These are phyloP conservation scores for Ophiognomonia clavigignenti-juglandacearum DNA, from an alignment of 2,329 filamentous ascomycete species.

Conservation along the genomic window DNA sequence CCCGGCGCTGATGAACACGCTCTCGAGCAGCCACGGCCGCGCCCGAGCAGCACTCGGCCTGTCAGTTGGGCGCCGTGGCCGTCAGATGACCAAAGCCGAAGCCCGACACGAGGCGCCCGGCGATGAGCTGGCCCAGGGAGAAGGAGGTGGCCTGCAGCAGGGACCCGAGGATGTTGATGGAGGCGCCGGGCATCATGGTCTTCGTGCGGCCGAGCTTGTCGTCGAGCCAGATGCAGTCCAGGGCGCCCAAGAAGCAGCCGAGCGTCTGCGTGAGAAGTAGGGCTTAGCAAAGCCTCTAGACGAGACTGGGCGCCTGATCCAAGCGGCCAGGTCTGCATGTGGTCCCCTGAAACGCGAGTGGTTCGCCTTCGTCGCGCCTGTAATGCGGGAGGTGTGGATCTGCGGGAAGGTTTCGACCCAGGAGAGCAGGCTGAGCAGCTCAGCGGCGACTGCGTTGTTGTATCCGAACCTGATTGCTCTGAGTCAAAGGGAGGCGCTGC, in stretches of 20 bases:
- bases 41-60: slow-evolving; percentile 56
- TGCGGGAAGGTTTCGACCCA: slow-evolving; percentile 1
- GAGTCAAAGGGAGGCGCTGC: not conserved
- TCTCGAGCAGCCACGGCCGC: slow-evolving; percentile 58
- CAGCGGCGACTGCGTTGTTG: slow-evolving; percentile 3
- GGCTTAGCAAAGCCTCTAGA: not conserved
- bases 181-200: slow-evolving; percentile 35
- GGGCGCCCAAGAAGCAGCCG: slow-evolving; percentile 26
- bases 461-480: slow-evolving; percentile 2
- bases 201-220: slow-evolving; percentile 36
- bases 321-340: not conserved
- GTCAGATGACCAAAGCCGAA: slow-evolving; percentile 37
- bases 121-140: slow-evolving; percentile 36
- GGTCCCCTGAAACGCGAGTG: slow-evolving; percentile 1
- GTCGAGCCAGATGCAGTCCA: slow-evolving; percentile 28
- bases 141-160: slow-evolving; percentile 34
- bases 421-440: not conserved
- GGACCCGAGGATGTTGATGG: slow-evolving; percentile 39
- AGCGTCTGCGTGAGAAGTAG: slow-evolving; percentile 6
- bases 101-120: slow-evolving; percentile 38
- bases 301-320: not conserved
- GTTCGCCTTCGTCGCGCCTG: not conserved
- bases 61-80: slow-evolving; percentile 53
- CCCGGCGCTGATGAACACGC: slow-evolving; percentile 51
- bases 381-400: not conserved